Conservation (phyloP, 805 yeast species). For the Candida nanaspora region DNA sequence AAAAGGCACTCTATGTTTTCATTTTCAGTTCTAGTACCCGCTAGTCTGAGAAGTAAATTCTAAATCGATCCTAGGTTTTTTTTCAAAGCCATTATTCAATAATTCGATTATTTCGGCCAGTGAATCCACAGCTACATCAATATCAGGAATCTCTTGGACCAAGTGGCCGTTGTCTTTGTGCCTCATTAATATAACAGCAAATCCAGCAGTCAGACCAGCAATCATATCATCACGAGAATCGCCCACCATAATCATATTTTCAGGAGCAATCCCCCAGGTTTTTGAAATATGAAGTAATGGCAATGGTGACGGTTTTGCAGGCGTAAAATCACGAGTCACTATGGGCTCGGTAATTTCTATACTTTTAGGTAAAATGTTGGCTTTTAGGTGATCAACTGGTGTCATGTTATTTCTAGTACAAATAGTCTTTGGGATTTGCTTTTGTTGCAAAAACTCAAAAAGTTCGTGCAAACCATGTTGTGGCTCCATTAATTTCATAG, state of each 20-base stretch:
- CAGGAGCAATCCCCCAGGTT: slow-evolving; percentile 38
- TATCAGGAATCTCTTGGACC: slow-evolving; percentile 26
- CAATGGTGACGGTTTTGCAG: slow-evolving; percentile 63
- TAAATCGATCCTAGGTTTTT: slow-evolving; percentile 7
- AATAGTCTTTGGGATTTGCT: slow-evolving; percentile 40
- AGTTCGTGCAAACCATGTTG: slow-evolving; percentile 39
- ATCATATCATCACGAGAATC: slow-evolving; percentile 66
- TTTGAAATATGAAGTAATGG: slow-evolving; percentile 52
- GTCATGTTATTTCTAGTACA: slow-evolving; percentile 52
- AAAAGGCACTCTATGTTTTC: too few relatives aligned
- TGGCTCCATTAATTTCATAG: slow-evolving; percentile 53
- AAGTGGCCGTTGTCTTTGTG: slow-evolving; percentile 44
- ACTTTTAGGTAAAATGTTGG: slow-evolving; percentile 32
- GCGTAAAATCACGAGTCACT: slow-evolving; percentile 56
- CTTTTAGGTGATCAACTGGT: slow-evolving; percentile 48
- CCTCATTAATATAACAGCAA: slow-evolving; percentile 44
- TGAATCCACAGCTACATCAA: slow-evolving; percentile 29
- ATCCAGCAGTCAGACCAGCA: slow-evolving; percentile 60
- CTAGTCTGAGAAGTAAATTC: not conserved
- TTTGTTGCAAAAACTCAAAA: slow-evolving; percentile 23
- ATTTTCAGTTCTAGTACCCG: too few relatives aligned
- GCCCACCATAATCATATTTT: slow-evolving; percentile 59
- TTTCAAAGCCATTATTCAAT: slow-evolving; percentile 28
- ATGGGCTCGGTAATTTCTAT: slow-evolving; percentile 38
- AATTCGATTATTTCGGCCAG: slow-evolving; percentile 30